These are phyloP conservation scores for Boletus coccyginus DNA, from an alignment of 768 basidiomycete genomes.

Conservation along the genomic window DNA sequence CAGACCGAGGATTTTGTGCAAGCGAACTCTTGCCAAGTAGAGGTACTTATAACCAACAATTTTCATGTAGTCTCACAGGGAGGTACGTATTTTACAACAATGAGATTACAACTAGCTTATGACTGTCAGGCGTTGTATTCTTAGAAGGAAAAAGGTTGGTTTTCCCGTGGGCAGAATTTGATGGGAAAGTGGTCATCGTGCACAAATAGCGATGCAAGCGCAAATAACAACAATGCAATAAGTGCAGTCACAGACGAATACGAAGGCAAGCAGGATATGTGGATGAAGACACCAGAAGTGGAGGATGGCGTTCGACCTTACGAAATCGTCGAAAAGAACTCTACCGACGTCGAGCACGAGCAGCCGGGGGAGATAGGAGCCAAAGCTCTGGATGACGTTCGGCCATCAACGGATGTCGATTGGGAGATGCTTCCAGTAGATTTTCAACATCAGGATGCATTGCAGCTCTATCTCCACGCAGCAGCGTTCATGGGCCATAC, in stretches of 20 bases:
- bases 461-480: neutral
- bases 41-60: neutral
- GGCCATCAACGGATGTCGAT: no score
- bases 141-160: neutral
- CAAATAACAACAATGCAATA: neutral
- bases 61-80: neutral
- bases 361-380: no score
- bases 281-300: no score
- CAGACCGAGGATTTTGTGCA: neutral
- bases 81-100: neutral
- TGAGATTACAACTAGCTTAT: neutral
- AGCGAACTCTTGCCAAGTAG: neutral
- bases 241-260: neutral
- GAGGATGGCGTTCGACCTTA: no score
- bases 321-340: no score
- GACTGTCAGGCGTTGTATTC: slow-evolving; percentile 1
- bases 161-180: neutral
- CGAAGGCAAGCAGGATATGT: neutral
- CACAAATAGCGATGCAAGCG: neutral
- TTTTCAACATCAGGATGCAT: neutral
- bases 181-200: neutral
- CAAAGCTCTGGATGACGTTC: no score
- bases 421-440: no score
- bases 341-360: no score
- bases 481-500: neutral